These are phyloP conservation scores for Pseudonectria foliicola DNA, from an alignment of 2,329 filamentous ascomycete genomes.

Conservation along the genomic window DNA sequence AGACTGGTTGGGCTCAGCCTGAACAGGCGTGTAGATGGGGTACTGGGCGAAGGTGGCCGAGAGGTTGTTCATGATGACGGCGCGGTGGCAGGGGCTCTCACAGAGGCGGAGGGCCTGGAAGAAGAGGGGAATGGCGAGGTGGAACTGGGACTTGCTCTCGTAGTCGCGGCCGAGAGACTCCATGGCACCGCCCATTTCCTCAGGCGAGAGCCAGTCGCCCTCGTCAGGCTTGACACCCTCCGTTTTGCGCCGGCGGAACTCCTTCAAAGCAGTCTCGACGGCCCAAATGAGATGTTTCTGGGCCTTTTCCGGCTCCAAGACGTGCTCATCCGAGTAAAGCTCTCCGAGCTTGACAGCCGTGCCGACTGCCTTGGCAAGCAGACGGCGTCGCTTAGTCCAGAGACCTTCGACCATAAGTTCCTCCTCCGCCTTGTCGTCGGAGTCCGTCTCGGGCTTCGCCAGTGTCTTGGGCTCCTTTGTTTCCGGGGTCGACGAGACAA, in stretches of 20 bases:
- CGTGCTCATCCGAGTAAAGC: slow-evolving; percentile 69
- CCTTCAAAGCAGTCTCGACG: slow-evolving; percentile 70
- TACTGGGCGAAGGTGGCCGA: slow-evolving; percentile 67
- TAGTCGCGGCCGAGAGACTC: slow-evolving; percentile 75
- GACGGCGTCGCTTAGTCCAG: slow-evolving; percentile 53
- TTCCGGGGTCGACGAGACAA: slow-evolving; percentile 13
- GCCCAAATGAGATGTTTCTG: slow-evolving; percentile 71
- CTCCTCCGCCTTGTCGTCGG: slow-evolving; percentile 19
- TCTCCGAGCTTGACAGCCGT: slow-evolving; percentile 80
- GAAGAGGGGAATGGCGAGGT: slow-evolving; percentile 78
- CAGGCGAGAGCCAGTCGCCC: slow-evolving; percentile 61
- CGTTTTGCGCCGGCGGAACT: slow-evolving; percentile 59
- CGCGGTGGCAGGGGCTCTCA: slow-evolving; percentile 65
- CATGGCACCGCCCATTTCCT: slow-evolving; percentile 66
- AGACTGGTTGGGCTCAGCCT: slow-evolving; percentile 20
- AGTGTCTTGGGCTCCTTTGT: slow-evolving; percentile 2
- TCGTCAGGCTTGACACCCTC: slow-evolving; percentile 65
- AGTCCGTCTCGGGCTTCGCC: slow-evolving; percentile 1
- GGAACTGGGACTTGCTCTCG: slow-evolving; percentile 64
- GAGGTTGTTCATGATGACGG: slow-evolving; percentile 81
- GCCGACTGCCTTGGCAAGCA: slow-evolving; percentile 67
- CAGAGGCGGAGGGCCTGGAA: slow-evolving; percentile 72
- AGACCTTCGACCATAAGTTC: slow-evolving; percentile 36
- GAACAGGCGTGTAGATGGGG: slow-evolving; percentile 31
- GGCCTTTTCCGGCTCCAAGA: slow-evolving; percentile 65